Base-by-base conservation (phyloP, 768 basidiomycete genomes). In the Lactarius trivialis region DNA sequence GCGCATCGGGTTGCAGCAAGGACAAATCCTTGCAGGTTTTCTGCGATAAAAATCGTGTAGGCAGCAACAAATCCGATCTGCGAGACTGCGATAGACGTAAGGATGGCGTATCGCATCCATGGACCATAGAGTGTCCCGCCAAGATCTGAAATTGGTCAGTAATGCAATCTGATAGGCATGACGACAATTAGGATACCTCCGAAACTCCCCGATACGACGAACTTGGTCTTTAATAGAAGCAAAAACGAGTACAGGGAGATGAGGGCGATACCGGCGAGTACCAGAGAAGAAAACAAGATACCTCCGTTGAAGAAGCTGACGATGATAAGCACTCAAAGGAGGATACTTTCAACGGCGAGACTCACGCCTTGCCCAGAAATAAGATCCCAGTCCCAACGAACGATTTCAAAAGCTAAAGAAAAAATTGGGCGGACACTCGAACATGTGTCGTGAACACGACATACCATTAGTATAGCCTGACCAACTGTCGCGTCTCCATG, bases 321-420 rank as follows among this genome's bases (percentile, higher is more conserved):
- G 19, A 7, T 2, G 33, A 34, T 59, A 26, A 52, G 11, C 49
- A 12, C 45, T 24, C 59, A 61, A 52, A 43, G 17, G 34, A 28
- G 19, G 2, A 21, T 1, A 9, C 4, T 6, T n/a, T 5, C 32
- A 24, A 41, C 30, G 51, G 43, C 12, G 19, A 26, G 2, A 75
- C 89, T 69, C 73, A 93, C 89, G 86, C 97, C 76, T 92, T 96
- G 56, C 93, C 97, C 30, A 99, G 81, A 77, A 99, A 98, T 37
- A 99, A 73, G 11, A 99, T 89, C 17, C 96, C 96, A 15, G 96
- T 98, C 24, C 96, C 96, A 52, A 98, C 85, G 69, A 98, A 98
- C 1, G 89, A 85, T 75, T 98, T 98, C 61, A 97, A 76, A 58
- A 98, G 75, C 92, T 95, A 67, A n/a, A 36, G 34, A n/a, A n/a